phyloP scores from a whole-genome alignment of 2,329 filamentous ascomycete genomes.

The Fusarium sp. region DNA sequence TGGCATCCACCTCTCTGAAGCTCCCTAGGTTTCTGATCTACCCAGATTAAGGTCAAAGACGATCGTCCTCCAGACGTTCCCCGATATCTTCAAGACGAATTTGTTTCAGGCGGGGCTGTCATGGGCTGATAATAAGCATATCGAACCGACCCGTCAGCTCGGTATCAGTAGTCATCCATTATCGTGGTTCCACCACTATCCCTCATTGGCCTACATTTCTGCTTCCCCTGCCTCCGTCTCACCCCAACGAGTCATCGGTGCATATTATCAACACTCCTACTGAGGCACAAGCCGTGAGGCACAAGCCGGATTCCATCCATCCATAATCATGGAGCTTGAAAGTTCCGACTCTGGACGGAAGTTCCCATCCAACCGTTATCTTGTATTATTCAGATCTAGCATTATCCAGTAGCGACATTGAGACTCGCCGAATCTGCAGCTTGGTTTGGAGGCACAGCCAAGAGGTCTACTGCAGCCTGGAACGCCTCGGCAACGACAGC shows the following conservation, averaged over 20 bases:
- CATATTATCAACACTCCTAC: constrained; percentile 12
- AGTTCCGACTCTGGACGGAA: constrained; percentile 28
- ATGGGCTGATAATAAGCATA: constrained; percentile 22
- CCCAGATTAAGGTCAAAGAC: background rate
- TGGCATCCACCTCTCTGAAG: constrained; percentile 16
- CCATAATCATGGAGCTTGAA: background rate
- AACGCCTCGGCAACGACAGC: constrained; percentile 24
- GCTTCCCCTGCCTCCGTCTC: constrained; percentile 28
- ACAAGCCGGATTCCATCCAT: constrained; percentile 35
- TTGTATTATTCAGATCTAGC: constrained; percentile 26
- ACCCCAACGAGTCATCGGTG: constrained; percentile 25
- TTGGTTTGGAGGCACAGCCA: constrained; percentile 33
- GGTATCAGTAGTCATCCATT: constrained; percentile 19
- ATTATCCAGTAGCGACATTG: constrained; percentile 34
- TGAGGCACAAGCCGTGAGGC: constrained; percentile 26
- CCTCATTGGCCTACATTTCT: constrained; percentile 9
- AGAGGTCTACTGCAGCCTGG: constrained; percentile 25
- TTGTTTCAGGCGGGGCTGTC: constrained; percentile 2
- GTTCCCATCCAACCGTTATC: constrained; percentile 15
- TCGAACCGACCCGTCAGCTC: constrained; percentile 12
- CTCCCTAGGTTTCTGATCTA: constrained; percentile 15
- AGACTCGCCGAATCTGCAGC: constrained; percentile 24
- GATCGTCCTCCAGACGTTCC: background rate
- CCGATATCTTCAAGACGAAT: background rate
- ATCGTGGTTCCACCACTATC: constrained; percentile 20